phyloP scores from a whole-genome alignment of 352 stramenopile species.

The Phytophthora melonis region DNA sequence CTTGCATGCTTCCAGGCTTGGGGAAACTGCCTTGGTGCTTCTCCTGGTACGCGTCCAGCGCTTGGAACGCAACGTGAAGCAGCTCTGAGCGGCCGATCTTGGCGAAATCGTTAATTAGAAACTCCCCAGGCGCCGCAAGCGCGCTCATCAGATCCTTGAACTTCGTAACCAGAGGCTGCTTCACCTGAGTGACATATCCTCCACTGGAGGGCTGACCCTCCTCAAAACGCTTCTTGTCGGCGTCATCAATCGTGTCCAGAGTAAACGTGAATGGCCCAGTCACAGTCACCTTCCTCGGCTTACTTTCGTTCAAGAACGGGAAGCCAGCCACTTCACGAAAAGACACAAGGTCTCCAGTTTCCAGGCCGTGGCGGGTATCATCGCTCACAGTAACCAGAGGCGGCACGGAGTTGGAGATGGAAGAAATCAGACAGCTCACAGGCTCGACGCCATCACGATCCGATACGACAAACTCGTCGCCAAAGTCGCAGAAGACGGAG shows the following conservation, averaged over 20 bases:
- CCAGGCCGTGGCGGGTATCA: conserved; percentile 96
- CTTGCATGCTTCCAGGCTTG: conserved; percentile 83
- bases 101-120: conserved; percentile 98
- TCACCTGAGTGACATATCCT: conserved; percentile 96
- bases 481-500: conserved; percentile 98
- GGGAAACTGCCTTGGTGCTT: conserved; percentile 84
- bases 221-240: conserved; percentile 76
- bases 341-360: conserved; percentile 96
- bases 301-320: conserved; percentile 84
- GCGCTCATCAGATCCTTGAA: conserved; percentile 93
- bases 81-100: conserved; percentile 95
- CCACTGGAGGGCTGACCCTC: conserved; percentile 71
- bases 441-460: conserved; percentile 96
- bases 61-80: conserved; percentile 92
- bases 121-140: conserved; percentile 92
- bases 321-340: conserved; percentile 97
- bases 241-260: conserved; percentile 82
- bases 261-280: conserved; percentile 98
- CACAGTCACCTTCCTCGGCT: conserved; percentile 76
- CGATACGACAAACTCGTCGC: conserved; percentile 93
- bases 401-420: conserved; percentile 86
- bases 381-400: conserved; percentile 97
- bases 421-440: conserved; percentile 94
- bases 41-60: conserved; percentile 86
- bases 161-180: conserved; percentile 93